Conservation (phyloP, 1,139 yeast genomes). For the Debaryomyces sp. region DNA sequence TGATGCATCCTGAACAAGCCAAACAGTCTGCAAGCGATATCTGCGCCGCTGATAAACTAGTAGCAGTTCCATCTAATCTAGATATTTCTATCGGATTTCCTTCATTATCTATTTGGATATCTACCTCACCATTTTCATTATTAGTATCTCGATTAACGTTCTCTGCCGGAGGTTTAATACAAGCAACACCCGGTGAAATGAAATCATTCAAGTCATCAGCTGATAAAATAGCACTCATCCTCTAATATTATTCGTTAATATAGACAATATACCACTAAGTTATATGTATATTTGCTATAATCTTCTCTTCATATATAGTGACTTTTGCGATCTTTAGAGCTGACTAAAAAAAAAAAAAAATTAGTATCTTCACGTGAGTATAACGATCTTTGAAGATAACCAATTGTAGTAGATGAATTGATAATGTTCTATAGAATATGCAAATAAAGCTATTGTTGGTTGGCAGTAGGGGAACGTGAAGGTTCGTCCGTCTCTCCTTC, state of each 20-base stretch:
- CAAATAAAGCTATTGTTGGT: not conserved
- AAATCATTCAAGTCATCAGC: constrained; percentile 93
- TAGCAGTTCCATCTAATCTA: constrained; percentile 53
- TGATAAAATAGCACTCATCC: constrained; percentile 84
- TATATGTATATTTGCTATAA: not conserved
- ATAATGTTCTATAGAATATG: not conserved
- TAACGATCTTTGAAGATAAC: not conserved
- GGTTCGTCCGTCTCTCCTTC: constrained; percentile 22
- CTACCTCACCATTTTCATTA: constrained; percentile 45
- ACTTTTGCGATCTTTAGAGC: constrained; percentile 1
- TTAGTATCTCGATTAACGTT: constrained; percentile 13
- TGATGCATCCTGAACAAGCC: constrained; percentile 97
- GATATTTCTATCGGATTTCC: constrained; percentile 76
- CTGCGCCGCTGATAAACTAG: constrained; percentile 73
- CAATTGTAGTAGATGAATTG: not conserved
- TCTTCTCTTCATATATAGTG: not conserved
- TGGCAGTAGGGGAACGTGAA: not conserved
- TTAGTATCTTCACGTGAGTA: not conserved
- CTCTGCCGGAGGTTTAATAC: constrained; percentile 68
- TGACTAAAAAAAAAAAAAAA: constrained; percentile 3
- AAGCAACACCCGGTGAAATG: constrained; percentile 91
- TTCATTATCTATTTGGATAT: constrained; percentile 64
- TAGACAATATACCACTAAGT: not conserved
- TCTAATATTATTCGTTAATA: not conserved
- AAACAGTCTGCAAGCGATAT: constrained; percentile 90